These are phyloP conservation scores for Clavulina sp. DNA, from an alignment of 768 basidiomycete species.

Conservation along the genomic window DNA sequence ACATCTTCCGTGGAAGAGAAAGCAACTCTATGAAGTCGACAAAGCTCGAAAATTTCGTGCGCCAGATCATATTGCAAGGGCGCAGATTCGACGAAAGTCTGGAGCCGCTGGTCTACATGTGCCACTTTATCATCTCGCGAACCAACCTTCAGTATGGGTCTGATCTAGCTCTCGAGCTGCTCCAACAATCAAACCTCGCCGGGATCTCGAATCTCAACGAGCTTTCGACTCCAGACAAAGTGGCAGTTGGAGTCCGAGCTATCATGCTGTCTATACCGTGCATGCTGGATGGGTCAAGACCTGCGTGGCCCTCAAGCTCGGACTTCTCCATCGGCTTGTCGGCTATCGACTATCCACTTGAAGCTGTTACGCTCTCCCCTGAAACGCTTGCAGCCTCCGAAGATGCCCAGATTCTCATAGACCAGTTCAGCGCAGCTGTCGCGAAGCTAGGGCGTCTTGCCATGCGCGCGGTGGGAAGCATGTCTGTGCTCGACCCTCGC, in stretches of 20 bases:
- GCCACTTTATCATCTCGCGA: conserved; percentile 69
- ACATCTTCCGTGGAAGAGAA: conserved; percentile 86
- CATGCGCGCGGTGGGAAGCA: conserved; percentile 45
- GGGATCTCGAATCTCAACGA: conserved; percentile 4
- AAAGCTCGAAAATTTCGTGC: conserved; percentile 57
- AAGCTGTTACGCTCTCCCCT: conserved; percentile 39
- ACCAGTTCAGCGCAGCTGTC: conserved; percentile 40
- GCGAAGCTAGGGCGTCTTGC: conserved; percentile 40
- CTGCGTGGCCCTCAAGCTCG: conserved; percentile 60
- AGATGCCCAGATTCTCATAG: conserved; percentile 55
- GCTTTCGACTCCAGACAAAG: conserved; percentile 43
- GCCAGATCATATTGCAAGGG: conserved; percentile 62
- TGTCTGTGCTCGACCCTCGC: conserved; percentile 56
- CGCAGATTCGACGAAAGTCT: conserved; percentile 53
- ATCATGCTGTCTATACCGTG: conserved; percentile 51
- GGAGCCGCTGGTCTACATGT: conserved; percentile 57
- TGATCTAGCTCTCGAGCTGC: conserved; percentile 62
- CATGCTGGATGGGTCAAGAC: conserved; percentile 55
- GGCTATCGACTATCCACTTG: conserved; percentile 47
- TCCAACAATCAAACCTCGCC: conserved; percentile 44
- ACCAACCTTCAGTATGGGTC: conserved; percentile 63
- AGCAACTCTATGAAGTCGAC: conserved; percentile 60
- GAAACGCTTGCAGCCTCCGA: conserved; percentile 37
- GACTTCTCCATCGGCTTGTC: conserved; percentile 45
- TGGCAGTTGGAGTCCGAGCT: conserved; percentile 58